Conservation (phyloP, 2,329 filamentous ascomycete genomes). For the Colletotrichum musicola region DNA sequence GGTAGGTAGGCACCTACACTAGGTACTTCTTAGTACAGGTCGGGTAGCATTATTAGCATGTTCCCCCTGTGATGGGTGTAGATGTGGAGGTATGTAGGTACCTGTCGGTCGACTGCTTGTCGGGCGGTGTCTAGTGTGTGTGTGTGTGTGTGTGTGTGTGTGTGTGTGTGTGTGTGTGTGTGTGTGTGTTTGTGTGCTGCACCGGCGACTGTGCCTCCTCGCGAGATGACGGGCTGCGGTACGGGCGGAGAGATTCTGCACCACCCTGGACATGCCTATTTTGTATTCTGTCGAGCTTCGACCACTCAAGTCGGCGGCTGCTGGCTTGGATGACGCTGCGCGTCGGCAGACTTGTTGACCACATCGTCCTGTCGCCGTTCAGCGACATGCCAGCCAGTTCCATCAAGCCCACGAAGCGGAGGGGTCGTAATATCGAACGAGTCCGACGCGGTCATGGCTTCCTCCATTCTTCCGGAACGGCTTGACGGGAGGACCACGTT, state of each 20-base stretch:
- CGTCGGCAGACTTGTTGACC: constrained; percentile 18
- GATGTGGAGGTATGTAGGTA: no score
- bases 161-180: neutral
- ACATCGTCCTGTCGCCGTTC: constrained; percentile 13
- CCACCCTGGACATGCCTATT: neutral
- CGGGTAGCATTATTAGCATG: no score
- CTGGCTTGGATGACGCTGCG: constrained; percentile 15
- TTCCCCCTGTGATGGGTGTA: no score
- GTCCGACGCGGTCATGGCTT: no score
- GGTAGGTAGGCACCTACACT: no score
- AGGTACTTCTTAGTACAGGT: no score
- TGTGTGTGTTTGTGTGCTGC: neutral
- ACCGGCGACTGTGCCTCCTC: constrained; percentile 21
- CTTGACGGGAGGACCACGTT: neutral
- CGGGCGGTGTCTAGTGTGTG: constrained; percentile 19
- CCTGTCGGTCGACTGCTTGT: neutral
- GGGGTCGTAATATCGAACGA: neutral
- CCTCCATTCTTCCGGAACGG: no score
- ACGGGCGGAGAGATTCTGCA: constrained; percentile 23
- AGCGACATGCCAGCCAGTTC: constrained; percentile 17
- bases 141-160: neutral
- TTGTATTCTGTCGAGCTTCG: neutral
- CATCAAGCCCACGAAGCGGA: constrained; percentile 10
- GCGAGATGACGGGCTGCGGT: constrained; percentile 9
- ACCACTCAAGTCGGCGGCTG: constrained; percentile 1